These are phyloP conservation scores for Chlamydomonas sp. DNA, from an alignment of 139 green algal species.

Conservation along the genomic window DNA sequence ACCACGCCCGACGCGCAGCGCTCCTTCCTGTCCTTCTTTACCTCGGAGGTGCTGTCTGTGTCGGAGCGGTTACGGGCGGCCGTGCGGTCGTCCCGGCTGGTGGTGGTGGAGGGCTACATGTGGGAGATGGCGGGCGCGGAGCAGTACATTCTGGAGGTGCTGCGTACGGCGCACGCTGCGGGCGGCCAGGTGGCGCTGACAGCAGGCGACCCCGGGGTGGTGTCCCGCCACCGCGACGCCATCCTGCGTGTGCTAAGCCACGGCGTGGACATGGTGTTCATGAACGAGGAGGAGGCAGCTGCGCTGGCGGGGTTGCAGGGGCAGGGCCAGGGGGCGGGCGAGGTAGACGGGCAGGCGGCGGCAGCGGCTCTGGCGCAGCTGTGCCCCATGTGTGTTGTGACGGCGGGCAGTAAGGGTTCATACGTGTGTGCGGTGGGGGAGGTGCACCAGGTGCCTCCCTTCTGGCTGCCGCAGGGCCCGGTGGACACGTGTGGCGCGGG, in stretches of 20 bases:
- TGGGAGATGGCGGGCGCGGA: conserved; percentile 38
- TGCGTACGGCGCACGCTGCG: conserved; percentile 41
- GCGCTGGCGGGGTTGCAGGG: conserved; percentile 29
- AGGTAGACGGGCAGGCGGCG: conserved; percentile 48
- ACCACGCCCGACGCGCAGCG: conserved; percentile 92
- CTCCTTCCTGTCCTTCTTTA: conserved; percentile 89
- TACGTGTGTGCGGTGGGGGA: conserved; percentile 67
- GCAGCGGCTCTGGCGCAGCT: conserved; percentile 64
- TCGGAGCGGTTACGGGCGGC: conserved; percentile 55
- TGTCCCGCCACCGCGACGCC: conserved; percentile 69
- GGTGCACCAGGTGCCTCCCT: conserved; percentile 68
- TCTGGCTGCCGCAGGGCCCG: conserved; percentile 70
- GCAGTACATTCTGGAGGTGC: conserved; percentile 56
- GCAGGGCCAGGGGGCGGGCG: neutral
- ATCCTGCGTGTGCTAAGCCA: conserved; percentile 55
- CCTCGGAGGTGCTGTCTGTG: conserved; percentile 28
- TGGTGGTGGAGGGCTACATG: conserved; percentile 85
- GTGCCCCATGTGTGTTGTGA: conserved; percentile 82
- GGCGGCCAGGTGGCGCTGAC: conserved; percentile 86
- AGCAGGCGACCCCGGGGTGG: conserved; percentile 83
- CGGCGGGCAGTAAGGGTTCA: conserved; percentile 75
- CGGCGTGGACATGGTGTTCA: conserved; percentile 86
- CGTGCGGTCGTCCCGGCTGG: conserved; percentile 57
- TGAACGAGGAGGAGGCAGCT: conserved; percentile 54
- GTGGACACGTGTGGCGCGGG: conserved; percentile 89